Percentiles rank a stretch among this genome's conserved stretches.
These are phyloP conservation scores for Cystobasidium pallidum DNA, from an alignment of 1,284 basidiomycete genomes.

Conservation along the genomic window DNA sequence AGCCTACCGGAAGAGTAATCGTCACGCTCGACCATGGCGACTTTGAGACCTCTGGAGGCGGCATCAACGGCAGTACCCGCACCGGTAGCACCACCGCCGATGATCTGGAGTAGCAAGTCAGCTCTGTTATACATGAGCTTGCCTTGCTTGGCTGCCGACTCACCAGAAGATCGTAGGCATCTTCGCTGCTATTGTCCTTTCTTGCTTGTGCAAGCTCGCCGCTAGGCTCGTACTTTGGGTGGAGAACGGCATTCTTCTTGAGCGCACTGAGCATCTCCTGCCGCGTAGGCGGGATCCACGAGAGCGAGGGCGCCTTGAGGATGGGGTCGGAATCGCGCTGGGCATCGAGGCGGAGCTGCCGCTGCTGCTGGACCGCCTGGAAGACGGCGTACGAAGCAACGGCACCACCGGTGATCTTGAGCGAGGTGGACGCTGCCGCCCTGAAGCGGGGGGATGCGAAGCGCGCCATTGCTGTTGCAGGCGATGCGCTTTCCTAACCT, in stretches of 20 bases:
- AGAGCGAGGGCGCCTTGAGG: constrained; percentile 56
- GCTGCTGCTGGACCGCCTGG: constrained; percentile 26
- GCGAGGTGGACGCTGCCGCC: constrained; percentile 3
- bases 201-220: constrained; percentile 54
- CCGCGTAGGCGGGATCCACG: constrained; percentile 74
- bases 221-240: constrained; percentile 49
- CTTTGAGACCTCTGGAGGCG: constrained; percentile 84
- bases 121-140: constrained; percentile 1
- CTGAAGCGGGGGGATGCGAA: constrained; percentile 22
- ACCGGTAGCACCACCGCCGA: constrained; percentile 89
- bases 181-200: constrained; percentile 52
- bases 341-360: constrained; percentile 38
- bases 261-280: constrained; percentile 67
- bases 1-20: constrained; percentile 82
- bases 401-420: constrained; percentile 29
- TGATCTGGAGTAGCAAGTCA: constrained; percentile 66
- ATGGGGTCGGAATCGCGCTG: constrained; percentile 36
- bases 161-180: constrained; percentile 50
- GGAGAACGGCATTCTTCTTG: constrained; percentile 57
- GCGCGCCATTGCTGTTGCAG: too few species aligned
- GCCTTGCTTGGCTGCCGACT: constrained; percentile 29
- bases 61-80: constrained; percentile 94
- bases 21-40: constrained; percentile 89
- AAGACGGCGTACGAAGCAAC: constrained; percentile 25
- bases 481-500: too few species aligned